A percentile compares a stretch with the other conserved stretches of the same genome.
phyloP scores from a whole-genome alignment of 768 basidiomycete genomes.

The Leccinum aurantiacum region DNA sequence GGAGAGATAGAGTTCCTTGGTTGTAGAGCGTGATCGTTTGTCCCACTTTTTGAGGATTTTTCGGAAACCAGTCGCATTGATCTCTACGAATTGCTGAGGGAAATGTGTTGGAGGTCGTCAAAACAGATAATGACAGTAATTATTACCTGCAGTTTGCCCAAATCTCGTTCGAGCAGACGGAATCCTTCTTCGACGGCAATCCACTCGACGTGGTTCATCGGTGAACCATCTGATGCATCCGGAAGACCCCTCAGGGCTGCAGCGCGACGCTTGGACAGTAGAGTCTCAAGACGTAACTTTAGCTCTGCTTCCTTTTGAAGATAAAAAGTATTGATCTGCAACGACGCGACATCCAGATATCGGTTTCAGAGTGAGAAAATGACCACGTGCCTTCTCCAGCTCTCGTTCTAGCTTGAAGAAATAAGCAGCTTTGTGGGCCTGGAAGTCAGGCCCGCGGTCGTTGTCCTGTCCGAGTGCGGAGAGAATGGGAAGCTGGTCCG shows the following conservation, averaged over 20 bases:
- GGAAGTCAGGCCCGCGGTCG: conserved; percentile 81
- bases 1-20: conserved; percentile 94
- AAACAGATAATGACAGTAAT: conserved; percentile 8
- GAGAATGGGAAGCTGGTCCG: conserved; percentile 56
- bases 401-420: conserved; percentile 99
- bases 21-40: conserved; percentile 90
- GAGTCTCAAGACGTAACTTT: conserved; percentile 85
- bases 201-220: conserved; percentile 79
- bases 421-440: conserved; percentile 95
- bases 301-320: conserved; percentile 96
- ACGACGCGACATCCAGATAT: conserved; percentile 8
- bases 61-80: conserved; percentile 94
- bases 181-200: conserved; percentile 96
- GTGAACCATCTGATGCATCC: conserved; percentile 60
- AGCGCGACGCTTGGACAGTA: conserved; percentile 90
- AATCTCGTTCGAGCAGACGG: conserved; percentile 87
- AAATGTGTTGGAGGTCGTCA: conserved; percentile 15
- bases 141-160: conserved; percentile 88
- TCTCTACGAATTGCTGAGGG: conserved; percentile 89
- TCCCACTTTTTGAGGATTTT: conserved; percentile 99
- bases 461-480: conserved; percentile 62
- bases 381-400: conserved; percentile 79
- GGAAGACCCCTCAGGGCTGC: conserved; percentile 71
- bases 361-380: conserved; percentile 5
- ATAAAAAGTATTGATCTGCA: conserved; percentile 96